phyloP scores from a whole-genome alignment of 2,329 filamentous ascomycete genomes.

The Penicillium janthinellum region DNA sequence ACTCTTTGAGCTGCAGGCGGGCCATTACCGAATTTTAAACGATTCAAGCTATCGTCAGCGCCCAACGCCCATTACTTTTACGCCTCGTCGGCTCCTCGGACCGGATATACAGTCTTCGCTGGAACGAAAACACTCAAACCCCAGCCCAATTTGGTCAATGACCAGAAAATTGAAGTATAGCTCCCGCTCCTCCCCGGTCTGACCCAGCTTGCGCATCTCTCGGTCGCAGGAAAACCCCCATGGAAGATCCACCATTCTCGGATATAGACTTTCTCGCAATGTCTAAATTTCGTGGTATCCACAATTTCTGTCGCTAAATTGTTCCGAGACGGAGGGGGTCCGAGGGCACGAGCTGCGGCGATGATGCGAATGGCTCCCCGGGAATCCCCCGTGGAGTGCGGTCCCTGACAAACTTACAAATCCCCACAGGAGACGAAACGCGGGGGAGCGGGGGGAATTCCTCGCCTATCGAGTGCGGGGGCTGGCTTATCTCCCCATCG shows the following conservation, averaged over 20 bases:
- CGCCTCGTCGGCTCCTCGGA: not conserved
- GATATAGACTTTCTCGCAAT: not conserved
- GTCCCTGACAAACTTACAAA: not conserved
- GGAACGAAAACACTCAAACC: not conserved
- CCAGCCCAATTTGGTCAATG: not conserved
- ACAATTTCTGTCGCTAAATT: not conserved
- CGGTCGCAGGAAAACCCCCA: constrained; percentile 1
- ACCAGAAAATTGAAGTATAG: not conserved
- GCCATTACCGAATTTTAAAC: not conserved
- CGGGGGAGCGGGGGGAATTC: constrained; percentile 2
- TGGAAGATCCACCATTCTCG: constrained; percentile 4
- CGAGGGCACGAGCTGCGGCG: not conserved
- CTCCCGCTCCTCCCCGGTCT: constrained; percentile 1
- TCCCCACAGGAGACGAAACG: constrained; percentile 4
- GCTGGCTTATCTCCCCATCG: not conserved
- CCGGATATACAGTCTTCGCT: not conserved
- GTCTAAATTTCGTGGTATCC: not conserved
- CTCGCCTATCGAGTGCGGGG: not conserved
- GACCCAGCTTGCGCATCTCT: not conserved
- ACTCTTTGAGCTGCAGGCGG: not conserved
- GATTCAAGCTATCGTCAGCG: not conserved
- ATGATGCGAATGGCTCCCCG: constrained; percentile 7
- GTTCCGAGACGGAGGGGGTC: not conserved
- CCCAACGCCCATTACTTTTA: not conserved
- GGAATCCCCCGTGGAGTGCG: constrained; percentile 10